These are phyloP conservation scores for Suhomyces anneliseae DNA, from an alignment of 1,139 yeast genomes.

Conservation along the genomic window DNA sequence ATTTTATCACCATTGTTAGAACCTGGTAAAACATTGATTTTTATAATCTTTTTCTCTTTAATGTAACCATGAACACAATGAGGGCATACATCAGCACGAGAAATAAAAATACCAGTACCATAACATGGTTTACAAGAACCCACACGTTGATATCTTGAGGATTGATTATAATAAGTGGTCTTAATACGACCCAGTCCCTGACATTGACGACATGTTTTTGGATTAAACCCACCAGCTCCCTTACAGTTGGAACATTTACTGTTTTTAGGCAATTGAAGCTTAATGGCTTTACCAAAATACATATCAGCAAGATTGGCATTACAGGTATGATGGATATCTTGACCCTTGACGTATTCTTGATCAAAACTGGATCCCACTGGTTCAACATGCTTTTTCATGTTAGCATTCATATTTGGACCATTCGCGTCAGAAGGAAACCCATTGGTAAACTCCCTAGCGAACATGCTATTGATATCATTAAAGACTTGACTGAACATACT, in stretches of 20 bases:
- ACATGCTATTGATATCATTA: conserved; percentile 36
- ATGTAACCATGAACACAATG: conserved; percentile 40
- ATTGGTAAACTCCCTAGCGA: conserved; percentile 12
- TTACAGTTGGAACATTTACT: conserved; percentile 42
- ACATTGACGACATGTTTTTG: conserved; percentile 36
- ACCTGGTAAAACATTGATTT: conserved; percentile 55
- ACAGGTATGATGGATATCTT: conserved; percentile 48
- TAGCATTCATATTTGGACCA: background rate
- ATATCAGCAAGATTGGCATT: conserved; percentile 47
- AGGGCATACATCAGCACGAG: conserved; percentile 33
- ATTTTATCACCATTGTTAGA: conserved; percentile 51
- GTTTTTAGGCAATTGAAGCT: conserved; percentile 45
- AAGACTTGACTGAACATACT: conserved; percentile 44
- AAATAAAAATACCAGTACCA: conserved; percentile 37
- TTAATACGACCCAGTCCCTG: conserved; percentile 40
- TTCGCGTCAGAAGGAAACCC: background rate
- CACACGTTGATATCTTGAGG: conserved; percentile 35
- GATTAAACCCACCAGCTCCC: conserved; percentile 45
- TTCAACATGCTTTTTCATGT: conserved; percentile 15
- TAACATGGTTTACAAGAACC: conserved; percentile 36
- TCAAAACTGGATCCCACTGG: conserved; percentile 14
- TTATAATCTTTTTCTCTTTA: conserved; percentile 51
- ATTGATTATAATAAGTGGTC: conserved; percentile 32
- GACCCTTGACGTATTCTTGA: conserved; percentile 30
- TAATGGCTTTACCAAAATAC: conserved; percentile 48